Evolutionary conservation across 495 filamentous ascomycete species (phyloP), one percentile per base, ranked within the genome.

Genomic region (Talaromyces stipitatus): DNA sequence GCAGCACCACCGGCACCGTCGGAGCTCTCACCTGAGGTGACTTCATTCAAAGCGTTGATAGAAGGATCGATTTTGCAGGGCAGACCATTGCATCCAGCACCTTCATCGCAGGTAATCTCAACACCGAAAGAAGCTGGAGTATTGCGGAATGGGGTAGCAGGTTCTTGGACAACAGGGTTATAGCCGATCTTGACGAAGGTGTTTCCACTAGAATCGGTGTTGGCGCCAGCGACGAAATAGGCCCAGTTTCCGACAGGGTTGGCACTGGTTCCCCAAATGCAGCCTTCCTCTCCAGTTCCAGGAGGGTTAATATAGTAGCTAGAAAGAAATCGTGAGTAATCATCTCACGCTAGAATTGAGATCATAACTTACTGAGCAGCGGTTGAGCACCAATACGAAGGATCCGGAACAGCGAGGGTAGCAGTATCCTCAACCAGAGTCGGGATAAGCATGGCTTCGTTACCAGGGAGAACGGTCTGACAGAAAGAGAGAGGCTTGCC

Each of bases 381-480:
- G 18, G 88, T 91, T 28, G 67, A 62, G 58, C 75, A 82, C 88
- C 88, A 94, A 68, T 92, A 92, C 55, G 70, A 75, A 23, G 75
- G 68, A 46, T 79, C 86, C 3, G 89, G 89, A 45, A 92, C 87
- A 53, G 89, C 88, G 33, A 94, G 70, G 36, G 78, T 80, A 8
- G 72, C 69, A 12, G 71, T 59, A 18, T 67, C 64, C 28, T 74
- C 59, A 30, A 92, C 84, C 61, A 83, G 65, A 27, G 86, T 91
- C 11, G 88, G 87, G 65, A 92, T 94, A 60, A 91, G 73, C 89
- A 94, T 94, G 54, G 87, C 85, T 72, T 94, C 89, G 65, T 90
- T 89, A n/a, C 89, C 89, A 11, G 89, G 89, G 53, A 91, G 69
- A 33, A 91, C 88, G 2, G 89, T 94, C 65, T 94, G 89, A 65